A percentile compares a stretch with the other conserved stretches of the same genome.
Conservation (phyloP, 192 early-diverging fungal species). For the Backusella mclennaniae region DNA sequence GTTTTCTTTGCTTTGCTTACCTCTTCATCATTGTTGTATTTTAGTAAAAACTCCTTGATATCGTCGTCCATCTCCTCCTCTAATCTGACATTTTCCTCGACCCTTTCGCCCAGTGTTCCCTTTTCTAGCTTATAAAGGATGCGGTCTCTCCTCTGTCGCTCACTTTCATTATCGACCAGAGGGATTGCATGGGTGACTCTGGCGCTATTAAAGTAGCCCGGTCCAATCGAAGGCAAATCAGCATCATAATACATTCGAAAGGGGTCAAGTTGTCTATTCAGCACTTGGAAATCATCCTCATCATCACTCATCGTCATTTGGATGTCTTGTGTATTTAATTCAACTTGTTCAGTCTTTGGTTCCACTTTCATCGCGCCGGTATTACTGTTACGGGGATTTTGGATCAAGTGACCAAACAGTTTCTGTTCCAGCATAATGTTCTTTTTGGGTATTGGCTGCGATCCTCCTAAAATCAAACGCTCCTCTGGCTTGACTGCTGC, state of each 20-base stretch:
- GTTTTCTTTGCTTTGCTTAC: background rate
- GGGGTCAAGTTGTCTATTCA: background rate
- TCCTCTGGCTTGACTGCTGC: background rate
- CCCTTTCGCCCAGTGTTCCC: background rate
- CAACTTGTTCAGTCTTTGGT: background rate
- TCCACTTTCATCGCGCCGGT: background rate
- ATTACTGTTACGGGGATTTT: constrained; percentile 12
- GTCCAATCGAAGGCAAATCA: background rate
- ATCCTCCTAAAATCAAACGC: constrained; percentile 10
- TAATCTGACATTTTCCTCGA: background rate
- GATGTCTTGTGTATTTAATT: background rate
- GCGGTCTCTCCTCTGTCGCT: background rate
- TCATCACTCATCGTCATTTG: background rate
- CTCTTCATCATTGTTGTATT: background rate
- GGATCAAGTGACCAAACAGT: constrained; percentile 20
- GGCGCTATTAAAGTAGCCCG: background rate
- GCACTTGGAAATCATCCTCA: background rate
- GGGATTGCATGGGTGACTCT: background rate
- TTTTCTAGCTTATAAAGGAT: constrained; percentile 5
- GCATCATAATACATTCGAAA: background rate
- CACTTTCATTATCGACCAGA: background rate
- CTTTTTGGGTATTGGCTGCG: background rate
- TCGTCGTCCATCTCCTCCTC: constrained; percentile 2
- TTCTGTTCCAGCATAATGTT: constrained; percentile 16
- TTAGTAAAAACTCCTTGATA: background rate